These are phyloP conservation scores for Lenzites betulinus DNA, from an alignment of 768 basidiomycete species.

Conservation along the genomic window DNA sequence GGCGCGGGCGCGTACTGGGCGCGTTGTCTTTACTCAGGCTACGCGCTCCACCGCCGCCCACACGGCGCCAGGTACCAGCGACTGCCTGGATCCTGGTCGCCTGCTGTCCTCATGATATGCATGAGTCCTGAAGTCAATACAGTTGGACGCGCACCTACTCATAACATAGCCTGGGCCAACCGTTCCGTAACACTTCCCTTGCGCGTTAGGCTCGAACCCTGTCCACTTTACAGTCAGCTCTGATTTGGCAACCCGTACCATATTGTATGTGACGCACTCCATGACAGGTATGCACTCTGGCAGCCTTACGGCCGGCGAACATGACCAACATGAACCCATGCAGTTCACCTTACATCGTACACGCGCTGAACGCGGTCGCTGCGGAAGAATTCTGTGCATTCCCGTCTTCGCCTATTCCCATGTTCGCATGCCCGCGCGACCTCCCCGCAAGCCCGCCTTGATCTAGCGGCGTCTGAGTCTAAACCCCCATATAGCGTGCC, in stretches of 20 bases:
- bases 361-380: neutral
- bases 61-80: no score
- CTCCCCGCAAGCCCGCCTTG: neutral
- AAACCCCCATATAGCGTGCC: neutral
- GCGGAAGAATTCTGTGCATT: neutral
- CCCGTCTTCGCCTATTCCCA: neutral
- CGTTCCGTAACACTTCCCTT: neutral
- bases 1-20: no score
- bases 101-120: no score
- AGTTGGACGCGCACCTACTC: no score
- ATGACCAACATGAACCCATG: neutral
- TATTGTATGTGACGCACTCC: no score
- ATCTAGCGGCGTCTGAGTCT: conserved; percentile 2
- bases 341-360: neutral
- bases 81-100: no score
- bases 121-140: no score
- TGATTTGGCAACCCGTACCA: no score
- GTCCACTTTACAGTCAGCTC: neutral
- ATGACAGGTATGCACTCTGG: no score
- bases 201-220: neutral
- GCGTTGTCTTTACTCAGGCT: no score
- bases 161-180: neutral
- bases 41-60: no score
- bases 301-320: no score
- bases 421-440: conserved; percentile 2